Evolutionary conservation across 2,329 filamentous ascomycete genomes (phyloP), one percentile per base, ranked within the genome.

Genomic region (Fusarium sp.): DNA sequence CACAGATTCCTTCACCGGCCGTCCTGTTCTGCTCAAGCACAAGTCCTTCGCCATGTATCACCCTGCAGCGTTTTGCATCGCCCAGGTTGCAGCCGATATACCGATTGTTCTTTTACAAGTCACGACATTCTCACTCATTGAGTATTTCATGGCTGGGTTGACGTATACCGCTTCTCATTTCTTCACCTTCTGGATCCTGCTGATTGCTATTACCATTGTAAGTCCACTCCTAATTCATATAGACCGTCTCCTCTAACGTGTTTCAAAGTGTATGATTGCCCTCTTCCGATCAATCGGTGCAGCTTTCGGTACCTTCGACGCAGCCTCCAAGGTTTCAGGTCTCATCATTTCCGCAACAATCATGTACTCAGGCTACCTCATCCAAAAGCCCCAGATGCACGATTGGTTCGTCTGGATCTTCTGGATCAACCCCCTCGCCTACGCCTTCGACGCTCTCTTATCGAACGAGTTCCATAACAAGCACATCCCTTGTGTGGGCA

Each of bases 391-490:
- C 22, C 80, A 86, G 62, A 90, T 90, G 88, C 85, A 87, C 40
- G 83, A 84, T 0, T 90, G 87, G 87, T 84, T 90, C 23, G 78
- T 81, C 4, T 90, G 88, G 88, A 75, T 90, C 4, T 88, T 84
- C 63, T 89, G 87, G 85, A 84, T 90, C 22, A 84, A 91, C 65
- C 90, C 90, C 0, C 79, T 93, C 4, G 86, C 90, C 0, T 93
- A 92, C 59, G 88, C 83, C 0, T 93, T 92, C 58, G 88, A 92
- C 67, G 85, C 85, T 0, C 76, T 94, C 0, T 82, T 93, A 72
- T 82, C 88, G 0, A 93, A 93, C 70, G 91, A 94, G 73, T 92
- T 93, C 58, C 83, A 90, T 65, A 79, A 78, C 33, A 79, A 90
- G 72, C 80, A 72, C 3, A 82, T 88, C 19, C 77, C 80, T 2